These are phyloP conservation scores for Coniochaeta sp. DNA, from an alignment of 2,329 filamentous ascomycete species.

Conservation along the genomic window DNA sequence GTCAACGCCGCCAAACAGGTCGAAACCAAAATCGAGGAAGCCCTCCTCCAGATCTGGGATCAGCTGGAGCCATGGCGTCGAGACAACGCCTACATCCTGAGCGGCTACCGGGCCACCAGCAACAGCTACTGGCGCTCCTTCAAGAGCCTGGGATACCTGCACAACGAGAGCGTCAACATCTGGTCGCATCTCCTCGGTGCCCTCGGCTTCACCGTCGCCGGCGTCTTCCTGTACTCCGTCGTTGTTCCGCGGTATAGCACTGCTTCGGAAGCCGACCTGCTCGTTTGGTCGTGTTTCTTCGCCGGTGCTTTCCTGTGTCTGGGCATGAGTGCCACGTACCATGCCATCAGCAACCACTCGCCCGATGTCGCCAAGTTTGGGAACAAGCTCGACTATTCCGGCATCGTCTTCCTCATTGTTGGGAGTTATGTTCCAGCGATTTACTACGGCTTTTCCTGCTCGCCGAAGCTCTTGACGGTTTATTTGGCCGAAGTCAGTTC, in stretches of 20 bases:
- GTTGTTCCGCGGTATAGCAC: slow-evolving; percentile 59
- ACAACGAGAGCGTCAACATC: slow-evolving; percentile 58
- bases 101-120: slow-evolving; percentile 45
- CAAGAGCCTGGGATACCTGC: slow-evolving; percentile 42
- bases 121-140: slow-evolving; percentile 39
- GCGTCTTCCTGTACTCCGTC: slow-evolving; percentile 44
- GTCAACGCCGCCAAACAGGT: slow-evolving; percentile 19
- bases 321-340: slow-evolving; percentile 78
- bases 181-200: slow-evolving; percentile 61
- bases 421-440: slow-evolving; percentile 85
- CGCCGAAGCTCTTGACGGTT: slow-evolving; percentile 52
- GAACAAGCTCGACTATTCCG: slow-evolving; percentile 90
- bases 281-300: slow-evolving; percentile 74
- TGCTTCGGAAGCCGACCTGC: slow-evolving; percentile 55
- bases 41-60: slow-evolving; percentile 46
- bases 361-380: slow-evolving; percentile 69
- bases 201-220: slow-evolving; percentile 44
- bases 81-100: slow-evolving; percentile 49
- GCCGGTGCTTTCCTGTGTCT: slow-evolving; percentile 64
- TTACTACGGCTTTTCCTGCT: slow-evolving; percentile 77
- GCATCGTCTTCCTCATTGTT: slow-evolving; percentile 86
- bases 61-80: slow-evolving; percentile 52
- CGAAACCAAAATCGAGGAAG: slow-evolving; percentile 31
- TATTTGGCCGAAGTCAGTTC: slow-evolving; percentile 69
- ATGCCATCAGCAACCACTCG: slow-evolving; percentile 81